These are phyloP conservation scores for Aspergillus glaucus DNA, from an alignment of 2,329 filamentous ascomycete genomes.

Conservation along the genomic window DNA sequence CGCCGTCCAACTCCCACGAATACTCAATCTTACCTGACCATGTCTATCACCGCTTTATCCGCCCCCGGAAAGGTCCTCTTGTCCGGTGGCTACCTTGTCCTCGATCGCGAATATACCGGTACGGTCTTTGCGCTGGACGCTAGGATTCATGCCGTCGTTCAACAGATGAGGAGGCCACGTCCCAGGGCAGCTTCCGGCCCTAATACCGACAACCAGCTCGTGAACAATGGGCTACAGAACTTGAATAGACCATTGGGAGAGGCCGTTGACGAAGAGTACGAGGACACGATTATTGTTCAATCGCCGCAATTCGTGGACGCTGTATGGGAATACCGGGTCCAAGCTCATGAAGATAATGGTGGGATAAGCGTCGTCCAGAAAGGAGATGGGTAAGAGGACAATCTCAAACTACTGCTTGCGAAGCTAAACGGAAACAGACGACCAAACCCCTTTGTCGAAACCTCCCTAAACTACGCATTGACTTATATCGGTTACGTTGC, in stretches of 20 bases:
- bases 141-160: conserved; percentile 55
- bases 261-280: conserved; percentile 50
- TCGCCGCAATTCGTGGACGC: conserved; percentile 88
- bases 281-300: conserved; percentile 71
- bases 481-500: conserved; percentile 61
- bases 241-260: conserved; percentile 6
- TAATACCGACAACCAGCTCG: background rate
- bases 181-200: conserved; percentile 6
- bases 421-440: conserved; percentile 35
- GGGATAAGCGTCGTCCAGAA: conserved; percentile 72
- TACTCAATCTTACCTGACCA: background rate
- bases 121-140: conserved; percentile 60
- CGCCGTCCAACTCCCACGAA: no score
- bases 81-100: conserved; percentile 88
- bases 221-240: conserved; percentile 3
- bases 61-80: conserved; percentile 95
- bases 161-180: conserved; percentile 43
- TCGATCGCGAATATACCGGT: conserved; percentile 79
- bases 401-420: conserved; percentile 1
- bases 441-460: conserved; percentile 85
- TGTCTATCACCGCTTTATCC: conserved; percentile 58
- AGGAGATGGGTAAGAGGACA: conserved; percentile 28
- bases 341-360: conserved; percentile 62
- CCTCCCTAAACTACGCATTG: conserved; percentile 77
- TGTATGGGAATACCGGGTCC: conserved; percentile 80